These are phyloP conservation scores for Erucastrum elatum DNA, from an alignment of 345 rosid species.

Conservation along the genomic window DNA sequence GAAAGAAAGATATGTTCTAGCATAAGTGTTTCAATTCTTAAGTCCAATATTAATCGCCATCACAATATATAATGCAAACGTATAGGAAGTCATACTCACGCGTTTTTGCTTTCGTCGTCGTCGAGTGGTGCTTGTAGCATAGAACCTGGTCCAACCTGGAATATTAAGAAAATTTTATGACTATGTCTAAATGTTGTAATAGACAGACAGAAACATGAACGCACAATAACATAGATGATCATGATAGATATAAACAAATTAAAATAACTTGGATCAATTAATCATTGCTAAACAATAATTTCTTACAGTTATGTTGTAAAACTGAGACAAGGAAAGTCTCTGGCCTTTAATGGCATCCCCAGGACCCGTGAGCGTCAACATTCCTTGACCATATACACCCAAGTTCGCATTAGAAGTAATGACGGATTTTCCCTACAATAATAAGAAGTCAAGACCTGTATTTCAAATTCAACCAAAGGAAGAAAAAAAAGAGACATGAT, in stretches of 20 bases:
- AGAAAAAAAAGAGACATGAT: constrained; percentile 7
- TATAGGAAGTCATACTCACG: constrained; percentile 66
- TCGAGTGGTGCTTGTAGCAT: constrained; percentile 84
- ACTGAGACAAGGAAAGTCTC: constrained; percentile 86
- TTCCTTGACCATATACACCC: constrained; percentile 94
- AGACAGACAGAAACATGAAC: constrained; percentile 21
- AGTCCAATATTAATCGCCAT: constrained; percentile 7
- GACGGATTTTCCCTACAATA: constrained; percentile 73
- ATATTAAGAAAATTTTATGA: constrained; percentile 23
- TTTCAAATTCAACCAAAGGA: constrained; percentile 18
- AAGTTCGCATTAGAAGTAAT: constrained; percentile 84
- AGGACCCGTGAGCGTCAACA: constrained; percentile 69
- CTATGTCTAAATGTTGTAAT: constrained; percentile 8
- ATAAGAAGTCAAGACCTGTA: constrained; percentile 29
- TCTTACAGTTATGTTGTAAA: constrained; percentile 94
- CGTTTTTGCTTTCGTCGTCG: constrained; percentile 67
- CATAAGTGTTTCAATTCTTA: constrained; percentile 8
- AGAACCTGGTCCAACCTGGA: constrained; percentile 89
- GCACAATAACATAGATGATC: constrained; percentile 6
- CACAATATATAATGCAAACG: constrained; percentile 9
- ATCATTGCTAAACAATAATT: constrained; percentile 10
- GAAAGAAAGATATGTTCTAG: constrained; percentile 9
- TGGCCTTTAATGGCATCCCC: constrained; percentile 96
- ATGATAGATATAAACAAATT: constrained; percentile 15
- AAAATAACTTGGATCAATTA: constrained; percentile 20